Evolutionary conservation across 2,329 filamentous ascomycete species (phyloP).

Genomic region (Cladosporium sp.): DNA sequence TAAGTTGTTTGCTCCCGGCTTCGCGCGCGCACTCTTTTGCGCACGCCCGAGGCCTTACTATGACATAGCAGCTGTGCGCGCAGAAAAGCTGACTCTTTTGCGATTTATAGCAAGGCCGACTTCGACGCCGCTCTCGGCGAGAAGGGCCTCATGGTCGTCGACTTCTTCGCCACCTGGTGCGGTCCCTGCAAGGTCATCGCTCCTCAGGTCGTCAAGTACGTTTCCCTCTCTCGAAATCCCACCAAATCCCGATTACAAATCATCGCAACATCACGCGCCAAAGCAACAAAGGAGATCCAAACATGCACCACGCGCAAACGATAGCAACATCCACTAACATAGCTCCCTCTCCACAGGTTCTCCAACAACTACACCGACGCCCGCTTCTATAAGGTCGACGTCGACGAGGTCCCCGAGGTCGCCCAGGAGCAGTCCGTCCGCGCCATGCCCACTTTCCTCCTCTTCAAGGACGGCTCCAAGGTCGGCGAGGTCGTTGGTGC

Average conservation of each 20-base stretch:
- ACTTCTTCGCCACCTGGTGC: slow-evolving; percentile 89
- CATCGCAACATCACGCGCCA: neutral
- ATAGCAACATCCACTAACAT: slow-evolving; percentile 9
- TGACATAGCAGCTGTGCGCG: neutral
- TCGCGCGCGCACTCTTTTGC: neutral
- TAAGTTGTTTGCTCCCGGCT: neutral
- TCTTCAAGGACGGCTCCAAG: slow-evolving; percentile 78
- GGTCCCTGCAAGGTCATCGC: slow-evolving; percentile 91
- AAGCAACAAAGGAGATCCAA: neutral
- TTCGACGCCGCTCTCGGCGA: slow-evolving; percentile 54
- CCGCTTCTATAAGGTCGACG: slow-evolving; percentile 85
- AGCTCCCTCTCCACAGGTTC: slow-evolving; percentile 43
- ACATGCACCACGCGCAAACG: neutral
- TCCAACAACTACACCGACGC: slow-evolving; percentile 57
- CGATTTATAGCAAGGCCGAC: slow-evolving; percentile 49
- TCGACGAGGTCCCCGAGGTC: slow-evolving; percentile 74
- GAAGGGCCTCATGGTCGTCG: slow-evolving; percentile 66
- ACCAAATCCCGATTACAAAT: slow-evolving; percentile 8
- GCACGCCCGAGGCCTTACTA: too few relatives aligned
- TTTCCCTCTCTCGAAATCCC: slow-evolving; percentile 8
- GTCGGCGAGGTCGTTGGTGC: slow-evolving; percentile 72
- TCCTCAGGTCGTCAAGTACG: slow-evolving; percentile 61
- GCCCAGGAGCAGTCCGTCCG: slow-evolving; percentile 73
- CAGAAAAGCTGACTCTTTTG: slow-evolving; percentile 4
- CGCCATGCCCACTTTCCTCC: slow-evolving; percentile 87